Base-by-base conservation (phyloP, 1,284 basidiomycete genomes). In the Ganoderma lingzhi region DNA sequence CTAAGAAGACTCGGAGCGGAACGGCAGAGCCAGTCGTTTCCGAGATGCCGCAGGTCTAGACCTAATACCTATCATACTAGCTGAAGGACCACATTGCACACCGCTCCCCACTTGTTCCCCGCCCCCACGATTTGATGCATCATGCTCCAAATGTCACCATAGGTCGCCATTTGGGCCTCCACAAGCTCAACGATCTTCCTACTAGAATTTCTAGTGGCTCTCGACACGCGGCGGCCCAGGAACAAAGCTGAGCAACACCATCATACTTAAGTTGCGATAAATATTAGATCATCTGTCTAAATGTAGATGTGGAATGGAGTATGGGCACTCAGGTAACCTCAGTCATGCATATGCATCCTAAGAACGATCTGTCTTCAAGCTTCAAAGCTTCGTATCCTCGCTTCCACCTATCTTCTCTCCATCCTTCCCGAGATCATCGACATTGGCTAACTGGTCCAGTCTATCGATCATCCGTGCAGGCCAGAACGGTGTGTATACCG, bases 401-500 rank as follows among this genome's bases (percentile, higher is more conserved):
- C 53, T 67, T 45, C 61, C 68, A 30, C 63, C 56, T 23, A 28
- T 53, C 42, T 45, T 17, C 51, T 35, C 60, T 44, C 41, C 37
- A 30, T 32, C 41, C 48, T 63, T 64, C n/a, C 35, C 35, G 23
- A 51, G n/a, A 41, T 62, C 58, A 28, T 70, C 66, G 51, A 65
- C 51, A 39, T 59, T 60, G 39, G 58, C 66, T 8, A 70, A 67
- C 61, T 64, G 58, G 63, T 71, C 73, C 59, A 73, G 66, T 17
- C 62, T 59, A 8, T 76, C 73, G 35, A 90, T 88, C 77, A 87
- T 88, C 69, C 86, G 79, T 14, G 85, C 87, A 2, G 88, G 90
- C 88, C 89, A 90, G 80, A 88, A 89, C 2, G 85, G 81, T 39
- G 85, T 79, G 72, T 88, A 90, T 10, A 86, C 78, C 2, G 79